Conservation (phyloP, 2,329 filamentous ascomycete species). For the Annulohypoxylon truncatum region DNA sequence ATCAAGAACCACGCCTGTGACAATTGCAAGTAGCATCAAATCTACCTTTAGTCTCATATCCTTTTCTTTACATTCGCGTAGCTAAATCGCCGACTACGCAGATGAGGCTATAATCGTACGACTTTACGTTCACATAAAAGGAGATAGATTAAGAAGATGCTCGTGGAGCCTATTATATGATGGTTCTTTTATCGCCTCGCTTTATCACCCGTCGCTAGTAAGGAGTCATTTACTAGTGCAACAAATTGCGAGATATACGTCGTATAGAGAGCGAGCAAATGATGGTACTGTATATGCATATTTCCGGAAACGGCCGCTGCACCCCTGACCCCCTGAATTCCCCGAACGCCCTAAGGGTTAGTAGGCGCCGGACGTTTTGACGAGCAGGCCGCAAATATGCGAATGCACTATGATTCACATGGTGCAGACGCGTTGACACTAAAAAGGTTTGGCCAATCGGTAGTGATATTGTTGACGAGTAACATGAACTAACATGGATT, state of each 20-base stretch:
- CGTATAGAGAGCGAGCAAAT: neutral
- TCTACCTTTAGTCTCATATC: neutral
- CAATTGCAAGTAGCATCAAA: neutral
- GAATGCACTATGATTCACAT: constrained; percentile 8
- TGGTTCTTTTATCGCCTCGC: neutral
- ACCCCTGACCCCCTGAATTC: neutral
- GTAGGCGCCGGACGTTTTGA: neutral
- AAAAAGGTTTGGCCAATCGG: constrained; percentile 1
- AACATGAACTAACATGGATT: constrained; percentile 5
- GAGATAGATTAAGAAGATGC: neutral
- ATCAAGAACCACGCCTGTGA: too few species aligned
- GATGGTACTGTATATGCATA: neutral
- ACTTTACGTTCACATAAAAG: neutral
- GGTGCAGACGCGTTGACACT: neutral
- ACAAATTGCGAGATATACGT: neutral
- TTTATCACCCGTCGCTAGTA: neutral
- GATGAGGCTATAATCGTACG: neutral
- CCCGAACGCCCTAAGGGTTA: neutral
- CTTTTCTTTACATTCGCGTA: neutral
- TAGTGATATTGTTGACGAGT: neutral
- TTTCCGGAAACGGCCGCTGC: neutral
- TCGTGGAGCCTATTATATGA: neutral
- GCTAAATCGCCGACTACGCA: neutral
- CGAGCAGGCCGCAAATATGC: neutral
- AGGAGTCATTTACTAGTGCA: neutral